Base-by-base conservation (phyloP, 2,329 filamentous ascomycete species). In the Hysterium pulicare region DNA sequence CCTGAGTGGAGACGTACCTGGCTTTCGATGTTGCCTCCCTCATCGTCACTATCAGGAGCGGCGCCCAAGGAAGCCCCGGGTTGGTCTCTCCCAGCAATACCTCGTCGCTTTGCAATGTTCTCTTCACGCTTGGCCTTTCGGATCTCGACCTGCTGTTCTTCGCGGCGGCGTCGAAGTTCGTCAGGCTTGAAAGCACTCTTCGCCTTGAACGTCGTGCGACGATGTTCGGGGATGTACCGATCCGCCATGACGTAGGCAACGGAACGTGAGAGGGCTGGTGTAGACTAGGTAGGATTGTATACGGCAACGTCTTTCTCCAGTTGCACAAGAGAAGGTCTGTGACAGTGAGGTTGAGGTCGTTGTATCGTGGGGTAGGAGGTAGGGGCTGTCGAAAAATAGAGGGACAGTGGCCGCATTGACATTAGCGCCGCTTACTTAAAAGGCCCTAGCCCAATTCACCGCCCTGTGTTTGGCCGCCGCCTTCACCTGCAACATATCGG, bases 161-260 rank as follows among this genome's bases (percentile, higher is more conserved):
- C 93, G 68, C 93, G 93, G 68, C 93, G 93, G 65, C 93, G 90
- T 69, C 93, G 89, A 55, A 98, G 85, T 77, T 98, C 93, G 71
- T 98, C 93, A 61, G 91, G 91, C 83, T 96, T 96, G 81, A 98
- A 97, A 64, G 89, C 89, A 74, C 88, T 91, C 82, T 96, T 96
- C 42, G 93, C 93, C 86, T 98, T 98, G 84, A 95, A 98, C 77
- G 95, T 90, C 55, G 89, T 96, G 68, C 93, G 90, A 71, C 93
- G 90, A 79, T 98, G 93, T 78, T 98, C 93, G 71, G 93, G 93
- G 66, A 98, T 98, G 78, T 96, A 98, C 66, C 93, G 88, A 72
- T 98, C 93, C 71, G 93, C 87, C 93, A 98, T 98, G 75, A 61
- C 84, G 61, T 53, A 55, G 65, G 56, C 53, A 52, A 49, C 51